Evolutionary conservation across 2,329 filamentous ascomycete species (phyloP).

Genomic region (Pseudocercospora fijiensis): DNA sequence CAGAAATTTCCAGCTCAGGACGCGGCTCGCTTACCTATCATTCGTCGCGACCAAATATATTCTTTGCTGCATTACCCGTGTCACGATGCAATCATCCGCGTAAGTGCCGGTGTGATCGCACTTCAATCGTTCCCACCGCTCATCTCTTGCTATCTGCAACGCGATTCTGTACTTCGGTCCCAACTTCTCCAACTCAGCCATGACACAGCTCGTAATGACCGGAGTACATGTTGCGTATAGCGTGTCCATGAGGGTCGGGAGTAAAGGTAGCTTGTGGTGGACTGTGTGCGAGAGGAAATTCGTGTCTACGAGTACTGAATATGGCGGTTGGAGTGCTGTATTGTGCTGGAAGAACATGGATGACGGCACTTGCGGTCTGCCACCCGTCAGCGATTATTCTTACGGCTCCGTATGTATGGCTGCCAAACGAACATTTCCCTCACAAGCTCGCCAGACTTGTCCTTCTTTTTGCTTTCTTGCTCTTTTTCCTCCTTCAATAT

Average conservation of each 20-base stretch:
- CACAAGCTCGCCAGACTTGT: conserved; percentile 61
- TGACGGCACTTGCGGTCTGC: conserved; percentile 38
- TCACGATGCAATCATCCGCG: conserved; percentile 73
- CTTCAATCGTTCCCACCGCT: conserved; percentile 78
- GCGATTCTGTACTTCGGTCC: conserved; percentile 87
- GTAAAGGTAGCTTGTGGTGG: conserved; percentile 81
- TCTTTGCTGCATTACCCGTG: conserved; percentile 48
- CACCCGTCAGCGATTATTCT: conserved; percentile 8
- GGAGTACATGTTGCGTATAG: conserved; percentile 89
- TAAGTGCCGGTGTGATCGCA: conserved; percentile 90
- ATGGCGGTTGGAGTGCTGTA: conserved; percentile 78
- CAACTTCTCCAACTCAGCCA: conserved; percentile 85
- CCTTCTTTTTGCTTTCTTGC: conserved; percentile 57
- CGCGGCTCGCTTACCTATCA: conserved; percentile 51
- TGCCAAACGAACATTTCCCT: conserved; percentile 63
- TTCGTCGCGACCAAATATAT: conserved; percentile 56
- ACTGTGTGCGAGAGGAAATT: conserved; percentile 92
- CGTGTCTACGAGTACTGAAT: conserved; percentile 77
- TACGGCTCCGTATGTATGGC: background rate
- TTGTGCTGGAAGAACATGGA: conserved; percentile 89
- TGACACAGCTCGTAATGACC: conserved; percentile 79
- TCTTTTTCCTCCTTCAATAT: conserved; percentile 63
- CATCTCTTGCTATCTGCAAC: conserved; percentile 80
- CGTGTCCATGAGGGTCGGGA: conserved; percentile 89
- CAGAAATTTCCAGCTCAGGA: background rate